These are phyloP conservation scores for Pleurotus tuber-regium DNA, from an alignment of 768 basidiomycete genomes.

Conservation along the genomic window DNA sequence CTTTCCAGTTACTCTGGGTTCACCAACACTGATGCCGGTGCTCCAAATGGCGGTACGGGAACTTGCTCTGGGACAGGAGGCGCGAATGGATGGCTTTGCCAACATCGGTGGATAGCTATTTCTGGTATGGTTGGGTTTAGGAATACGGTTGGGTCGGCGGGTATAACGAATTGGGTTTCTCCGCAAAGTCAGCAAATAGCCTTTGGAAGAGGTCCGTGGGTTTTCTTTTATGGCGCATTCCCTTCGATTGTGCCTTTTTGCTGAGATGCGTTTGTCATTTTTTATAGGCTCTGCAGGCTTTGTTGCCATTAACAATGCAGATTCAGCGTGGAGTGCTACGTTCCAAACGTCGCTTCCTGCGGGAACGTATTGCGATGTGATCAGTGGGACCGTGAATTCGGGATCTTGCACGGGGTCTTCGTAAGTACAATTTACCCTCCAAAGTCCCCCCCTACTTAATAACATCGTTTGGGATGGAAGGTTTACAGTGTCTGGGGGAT, in stretches of 20 bases:
- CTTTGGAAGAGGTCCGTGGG: conserved; percentile 54
- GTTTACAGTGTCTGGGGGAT: conserved; percentile 46
- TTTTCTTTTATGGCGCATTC: too few species aligned
- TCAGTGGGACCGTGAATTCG: conserved; percentile 40
- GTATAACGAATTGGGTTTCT: conserved; percentile 56
- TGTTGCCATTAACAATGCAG: conserved; percentile 66
- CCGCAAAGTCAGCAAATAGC: conserved; percentile 60
- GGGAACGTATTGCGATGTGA: conserved; percentile 65
- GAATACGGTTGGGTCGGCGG: conserved; percentile 51
- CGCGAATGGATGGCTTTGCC: conserved; percentile 62
- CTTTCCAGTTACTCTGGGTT: conserved; percentile 56
- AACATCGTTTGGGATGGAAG: conserved; percentile 26
- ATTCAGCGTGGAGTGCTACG: conserved; percentile 50
- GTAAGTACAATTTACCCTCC: conserved; percentile 31
- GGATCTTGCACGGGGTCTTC: conserved; percentile 48
- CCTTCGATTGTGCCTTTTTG: too few species aligned
- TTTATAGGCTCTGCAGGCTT: conserved; percentile 53
- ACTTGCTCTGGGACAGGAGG: conserved; percentile 51
- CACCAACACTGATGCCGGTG: conserved; percentile 48
- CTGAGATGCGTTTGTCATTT: too few species aligned
- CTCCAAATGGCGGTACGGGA: conserved; percentile 56
- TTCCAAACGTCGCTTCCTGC: conserved; percentile 58
- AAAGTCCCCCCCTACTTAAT: not conserved
- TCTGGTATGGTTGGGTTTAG: conserved; percentile 65
- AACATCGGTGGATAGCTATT: conserved; percentile 59